Percentiles rank a stretch among this genome's conserved stretches.
Conservation (phyloP, 163 green algal genomes). For the Scenedesmus sp. region DNA sequence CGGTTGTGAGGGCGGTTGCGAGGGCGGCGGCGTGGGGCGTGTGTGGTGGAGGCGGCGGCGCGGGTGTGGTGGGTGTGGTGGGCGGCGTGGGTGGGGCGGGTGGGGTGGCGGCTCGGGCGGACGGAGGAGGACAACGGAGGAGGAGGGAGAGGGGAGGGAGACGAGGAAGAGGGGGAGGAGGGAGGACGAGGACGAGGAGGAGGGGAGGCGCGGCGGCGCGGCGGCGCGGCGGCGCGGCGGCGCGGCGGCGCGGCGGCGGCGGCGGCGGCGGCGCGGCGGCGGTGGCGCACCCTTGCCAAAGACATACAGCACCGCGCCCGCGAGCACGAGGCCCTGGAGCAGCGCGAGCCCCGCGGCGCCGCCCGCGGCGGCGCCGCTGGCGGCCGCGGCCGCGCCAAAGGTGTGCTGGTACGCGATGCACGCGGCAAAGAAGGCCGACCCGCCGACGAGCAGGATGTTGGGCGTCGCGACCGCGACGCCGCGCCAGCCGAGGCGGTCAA, state of each 20-base stretch:
- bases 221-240: background rate
- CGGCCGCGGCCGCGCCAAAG: constrained; percentile 29
- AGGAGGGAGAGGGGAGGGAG: no score
- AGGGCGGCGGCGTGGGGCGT: background rate
- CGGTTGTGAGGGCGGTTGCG: constrained; percentile 1
- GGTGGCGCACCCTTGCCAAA: constrained; percentile 69
- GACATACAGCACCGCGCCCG: constrained; percentile 78
- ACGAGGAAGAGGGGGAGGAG: no score
- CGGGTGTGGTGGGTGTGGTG: no score
- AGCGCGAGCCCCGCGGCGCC: constrained; percentile 11
- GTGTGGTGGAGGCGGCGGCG: background rate
- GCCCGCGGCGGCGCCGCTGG: constrained; percentile 29
- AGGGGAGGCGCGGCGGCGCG: no score
- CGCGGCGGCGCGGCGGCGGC: background rate
- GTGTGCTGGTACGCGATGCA: constrained; percentile 74
- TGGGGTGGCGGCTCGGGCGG: no score
- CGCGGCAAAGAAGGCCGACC: constrained; percentile 81
- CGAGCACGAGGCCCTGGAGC: constrained; percentile 70
- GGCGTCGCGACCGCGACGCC: constrained; percentile 85
- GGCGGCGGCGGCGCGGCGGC: no score
- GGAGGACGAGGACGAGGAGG: no score
- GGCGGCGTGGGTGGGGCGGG: background rate
- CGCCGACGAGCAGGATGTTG: constrained; percentile 60
- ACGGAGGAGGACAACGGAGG: background rate
- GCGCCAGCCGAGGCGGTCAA: constrained; percentile 79